Evolutionary conservation across 2,329 filamentous ascomycete genomes (phyloP).

Genomic region (Botrytis byssoidea): DNA sequence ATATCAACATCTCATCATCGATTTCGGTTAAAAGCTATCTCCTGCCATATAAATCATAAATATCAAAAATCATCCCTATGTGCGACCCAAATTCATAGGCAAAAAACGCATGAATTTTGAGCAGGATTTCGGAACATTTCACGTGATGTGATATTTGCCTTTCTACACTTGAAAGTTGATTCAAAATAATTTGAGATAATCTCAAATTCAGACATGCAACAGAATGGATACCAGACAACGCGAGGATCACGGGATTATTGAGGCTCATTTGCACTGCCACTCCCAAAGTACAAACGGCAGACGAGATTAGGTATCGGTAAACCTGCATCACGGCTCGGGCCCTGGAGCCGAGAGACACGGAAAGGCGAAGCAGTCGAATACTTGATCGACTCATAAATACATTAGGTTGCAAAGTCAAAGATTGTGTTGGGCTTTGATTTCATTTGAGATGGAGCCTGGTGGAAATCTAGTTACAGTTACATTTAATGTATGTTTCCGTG

Average conservation of each 20-base stretch:
- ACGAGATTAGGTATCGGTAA: background rate
- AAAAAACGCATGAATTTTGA: background rate
- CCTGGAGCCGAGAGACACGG: background rate
- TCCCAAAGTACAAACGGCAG: background rate
- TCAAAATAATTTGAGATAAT: background rate
- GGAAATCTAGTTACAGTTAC: background rate
- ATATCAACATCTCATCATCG: background rate
- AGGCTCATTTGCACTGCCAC: background rate
- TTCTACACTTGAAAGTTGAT: background rate
- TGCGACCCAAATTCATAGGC: no score
- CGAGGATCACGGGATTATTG: background rate
- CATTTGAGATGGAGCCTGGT: background rate
- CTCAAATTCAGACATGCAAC: background rate
- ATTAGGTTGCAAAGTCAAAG: background rate
- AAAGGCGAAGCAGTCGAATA: background rate
- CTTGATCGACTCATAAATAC: background rate
- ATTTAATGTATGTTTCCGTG: background rate
- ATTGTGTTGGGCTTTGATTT: background rate
- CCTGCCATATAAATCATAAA: no score
- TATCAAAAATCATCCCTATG: background rate
- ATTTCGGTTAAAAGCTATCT: background rate
- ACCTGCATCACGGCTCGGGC: background rate
- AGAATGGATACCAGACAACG: background rate
- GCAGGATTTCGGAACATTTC: background rate
- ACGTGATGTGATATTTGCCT: background rate